Conservation (phyloP, 352 stramenopile species). For the Phytophthora pinifolia region DNA sequence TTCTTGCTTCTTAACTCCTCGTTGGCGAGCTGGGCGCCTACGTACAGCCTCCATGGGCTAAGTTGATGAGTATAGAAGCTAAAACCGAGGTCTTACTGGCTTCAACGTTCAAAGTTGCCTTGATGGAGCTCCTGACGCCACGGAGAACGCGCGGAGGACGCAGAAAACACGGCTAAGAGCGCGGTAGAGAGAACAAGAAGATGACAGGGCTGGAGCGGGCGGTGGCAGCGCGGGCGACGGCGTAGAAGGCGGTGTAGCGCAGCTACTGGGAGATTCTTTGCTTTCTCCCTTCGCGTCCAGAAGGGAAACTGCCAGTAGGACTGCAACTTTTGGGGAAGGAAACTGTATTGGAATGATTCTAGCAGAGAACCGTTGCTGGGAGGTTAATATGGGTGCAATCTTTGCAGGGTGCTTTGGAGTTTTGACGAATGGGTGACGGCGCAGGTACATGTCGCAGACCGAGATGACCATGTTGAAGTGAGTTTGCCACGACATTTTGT, state of each 20-base stretch:
- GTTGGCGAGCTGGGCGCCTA: slow-evolving; percentile 15
- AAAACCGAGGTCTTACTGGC: slow-evolving; percentile 23
- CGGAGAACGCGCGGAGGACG: slow-evolving; percentile 3
- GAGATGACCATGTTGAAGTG: slow-evolving; percentile 21
- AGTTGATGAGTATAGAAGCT: background rate
- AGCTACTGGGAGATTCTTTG: slow-evolving; percentile 16
- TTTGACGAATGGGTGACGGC: slow-evolving; percentile 13
- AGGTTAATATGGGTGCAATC: background rate
- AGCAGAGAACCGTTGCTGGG: too few species aligned
- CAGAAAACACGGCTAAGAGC: slow-evolving; percentile 3
- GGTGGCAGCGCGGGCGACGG: background rate
- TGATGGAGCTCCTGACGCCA: slow-evolving; percentile 15
- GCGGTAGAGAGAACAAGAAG: background rate
- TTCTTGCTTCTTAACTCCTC: slow-evolving; percentile 2
- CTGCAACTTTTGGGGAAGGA: slow-evolving; percentile 16
- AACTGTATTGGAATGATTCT: slow-evolving; percentile 3
- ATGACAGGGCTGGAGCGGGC: background rate
- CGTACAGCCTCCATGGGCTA: slow-evolving; percentile 29
- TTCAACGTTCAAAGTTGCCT: slow-evolving; percentile 23
- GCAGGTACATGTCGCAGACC: slow-evolving; percentile 12
- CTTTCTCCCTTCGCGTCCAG: slow-evolving; percentile 19
- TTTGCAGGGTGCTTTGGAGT: background rate
- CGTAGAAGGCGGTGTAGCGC: background rate
- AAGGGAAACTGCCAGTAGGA: slow-evolving; percentile 5
- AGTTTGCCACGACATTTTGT: background rate